Conservation (phyloP, 2,329 filamentous ascomycete species). For the Colletotrichum sp. region DNA sequence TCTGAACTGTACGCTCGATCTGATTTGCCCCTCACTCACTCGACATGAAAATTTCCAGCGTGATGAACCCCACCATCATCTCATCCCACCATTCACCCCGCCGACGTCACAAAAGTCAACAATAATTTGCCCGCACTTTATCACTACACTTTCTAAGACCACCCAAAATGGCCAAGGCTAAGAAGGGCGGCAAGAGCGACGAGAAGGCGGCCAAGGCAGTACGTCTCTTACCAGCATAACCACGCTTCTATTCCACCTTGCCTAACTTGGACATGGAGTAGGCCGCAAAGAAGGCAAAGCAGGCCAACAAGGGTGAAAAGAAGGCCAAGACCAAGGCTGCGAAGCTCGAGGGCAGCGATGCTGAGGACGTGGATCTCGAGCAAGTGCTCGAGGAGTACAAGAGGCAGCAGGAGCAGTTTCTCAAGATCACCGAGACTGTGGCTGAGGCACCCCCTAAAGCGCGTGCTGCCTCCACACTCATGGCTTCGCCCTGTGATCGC, state of each 20-base stretch:
- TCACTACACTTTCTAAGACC: not conserved
- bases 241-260: slow-evolving; percentile 10
- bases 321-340: slow-evolving; percentile 75
- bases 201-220: slow-evolving; percentile 57
- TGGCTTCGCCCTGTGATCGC: slow-evolving; percentile 83
- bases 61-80: slow-evolving; percentile 18
- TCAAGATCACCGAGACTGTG: slow-evolving; percentile 87
- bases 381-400: slow-evolving; percentile 92
- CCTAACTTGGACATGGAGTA: slow-evolving; percentile 27
- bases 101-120: slow-evolving; percentile 16
- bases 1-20: not conserved
- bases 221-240: slow-evolving; percentile 2
- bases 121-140: not conserved
- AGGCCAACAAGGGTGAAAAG: slow-evolving; percentile 89
- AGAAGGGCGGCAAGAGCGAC: slow-evolving; percentile 48
- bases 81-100: slow-evolving; percentile 13
- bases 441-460: slow-evolving; percentile 75
- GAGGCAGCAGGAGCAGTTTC: slow-evolving; percentile 89
- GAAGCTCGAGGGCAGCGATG: slow-evolving; percentile 81
- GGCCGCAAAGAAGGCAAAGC: slow-evolving; percentile 74
- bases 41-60: slow-evolving; percentile 10
- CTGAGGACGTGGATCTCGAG: slow-evolving; percentile 91
- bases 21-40: slow-evolving; percentile 11
- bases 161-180: slow-evolving; percentile 53
- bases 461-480: slow-evolving; percentile 78